phyloP scores from a whole-genome alignment of 1,284 basidiomycete species.

The Mycena citricolor region DNA sequence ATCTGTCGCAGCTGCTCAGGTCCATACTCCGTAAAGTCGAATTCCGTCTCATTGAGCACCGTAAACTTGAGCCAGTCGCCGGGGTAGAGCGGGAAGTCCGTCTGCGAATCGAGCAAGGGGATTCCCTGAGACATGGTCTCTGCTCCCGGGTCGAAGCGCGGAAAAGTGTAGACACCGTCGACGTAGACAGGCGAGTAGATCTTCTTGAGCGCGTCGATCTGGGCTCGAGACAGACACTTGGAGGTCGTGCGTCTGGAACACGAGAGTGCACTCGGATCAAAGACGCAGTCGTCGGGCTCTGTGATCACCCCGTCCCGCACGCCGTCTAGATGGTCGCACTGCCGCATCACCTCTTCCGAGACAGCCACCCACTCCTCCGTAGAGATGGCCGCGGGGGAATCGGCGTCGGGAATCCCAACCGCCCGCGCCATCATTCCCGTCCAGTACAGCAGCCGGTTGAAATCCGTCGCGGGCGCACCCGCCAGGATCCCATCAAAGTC shows the following conservation, averaged over 20 bases:
- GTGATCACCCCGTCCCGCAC: slow-evolving; percentile 32
- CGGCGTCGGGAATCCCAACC: slow-evolving; percentile 5
- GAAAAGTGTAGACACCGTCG: background rate
- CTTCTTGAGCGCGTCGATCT: slow-evolving; percentile 14
- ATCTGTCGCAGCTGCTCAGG: background rate
- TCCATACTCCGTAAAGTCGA: background rate
- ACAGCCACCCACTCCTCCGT: slow-evolving; percentile 24
- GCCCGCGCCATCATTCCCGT: background rate
- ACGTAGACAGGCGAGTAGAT: slow-evolving; percentile 8
- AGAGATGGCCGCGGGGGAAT: slow-evolving; percentile 20
- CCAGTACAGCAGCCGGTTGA: slow-evolving; percentile 20
- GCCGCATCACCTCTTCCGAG: slow-evolving; percentile 28
- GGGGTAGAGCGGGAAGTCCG: background rate
- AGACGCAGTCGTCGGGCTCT: slow-evolving; percentile 30
- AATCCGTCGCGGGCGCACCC: slow-evolving; percentile 29
- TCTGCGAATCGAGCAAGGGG: background rate
- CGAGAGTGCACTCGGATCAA: slow-evolving; percentile 26
- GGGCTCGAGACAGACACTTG: slow-evolving; percentile 14
- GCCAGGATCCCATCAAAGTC: slow-evolving; percentile 35
- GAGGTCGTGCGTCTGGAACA: slow-evolving; percentile 18
- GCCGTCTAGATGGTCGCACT: slow-evolving; percentile 36
- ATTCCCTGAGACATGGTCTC: background rate
- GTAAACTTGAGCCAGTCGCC: slow-evolving; percentile 5
- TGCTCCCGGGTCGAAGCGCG: background rate
- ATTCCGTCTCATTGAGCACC: slow-evolving; percentile 1